A percentile compares a stretch with the other conserved stretches of the same genome.
These are phyloP conservation scores for Fusarium vanettenii DNA, from an alignment of 2,329 filamentous ascomycete genomes.

Conservation along the genomic window DNA sequence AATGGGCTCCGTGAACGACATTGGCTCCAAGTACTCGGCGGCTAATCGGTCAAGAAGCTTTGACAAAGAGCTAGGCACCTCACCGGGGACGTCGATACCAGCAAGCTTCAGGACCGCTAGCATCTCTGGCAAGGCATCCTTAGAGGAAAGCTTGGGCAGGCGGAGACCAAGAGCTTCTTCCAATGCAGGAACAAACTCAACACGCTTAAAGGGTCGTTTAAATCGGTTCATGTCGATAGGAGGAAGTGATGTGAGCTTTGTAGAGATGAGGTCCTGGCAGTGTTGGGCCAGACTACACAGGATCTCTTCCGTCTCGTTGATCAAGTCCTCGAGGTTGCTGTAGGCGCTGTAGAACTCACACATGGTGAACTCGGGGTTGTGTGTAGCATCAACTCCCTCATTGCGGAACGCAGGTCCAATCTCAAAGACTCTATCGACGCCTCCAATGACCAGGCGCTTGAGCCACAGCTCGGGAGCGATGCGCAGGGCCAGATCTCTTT, in stretches of 20 bases:
- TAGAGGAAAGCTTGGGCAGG: slow-evolving; percentile 71
- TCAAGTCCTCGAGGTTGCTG: slow-evolving; percentile 79
- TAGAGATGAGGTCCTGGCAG: slow-evolving; percentile 59
- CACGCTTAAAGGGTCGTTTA: slow-evolving; percentile 68
- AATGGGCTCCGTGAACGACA: slow-evolving; percentile 74
- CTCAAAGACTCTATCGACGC: slow-evolving; percentile 90
- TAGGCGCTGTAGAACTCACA: slow-evolving; percentile 97
- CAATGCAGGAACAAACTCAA: slow-evolving; percentile 86
- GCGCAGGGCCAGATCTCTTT: slow-evolving; percentile 78
- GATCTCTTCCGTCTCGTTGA: slow-evolving; percentile 79
- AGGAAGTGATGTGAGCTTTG: slow-evolving; percentile 58
- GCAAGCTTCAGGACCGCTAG: slow-evolving; percentile 65
- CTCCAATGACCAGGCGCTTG: slow-evolving; percentile 90
- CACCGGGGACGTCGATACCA: slow-evolving; percentile 72
- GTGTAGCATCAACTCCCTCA: slow-evolving; percentile 89
- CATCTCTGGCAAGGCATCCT: slow-evolving; percentile 69
- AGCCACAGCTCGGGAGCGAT: slow-evolving; percentile 97
- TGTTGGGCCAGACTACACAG: slow-evolving; percentile 69
- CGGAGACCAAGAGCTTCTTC: slow-evolving; percentile 73
- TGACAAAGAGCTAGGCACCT: slow-evolving; percentile 68
- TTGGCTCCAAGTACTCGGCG: slow-evolving; percentile 80
- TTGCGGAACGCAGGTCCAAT: slow-evolving; percentile 94
- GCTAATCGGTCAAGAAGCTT: slow-evolving; percentile 85
- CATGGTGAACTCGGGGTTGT: slow-evolving; percentile 97
- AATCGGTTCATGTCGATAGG: slow-evolving; percentile 62